Evolutionary conservation across 805 yeast genomes (phyloP).

Genomic region (Candida dendrica): DNA sequence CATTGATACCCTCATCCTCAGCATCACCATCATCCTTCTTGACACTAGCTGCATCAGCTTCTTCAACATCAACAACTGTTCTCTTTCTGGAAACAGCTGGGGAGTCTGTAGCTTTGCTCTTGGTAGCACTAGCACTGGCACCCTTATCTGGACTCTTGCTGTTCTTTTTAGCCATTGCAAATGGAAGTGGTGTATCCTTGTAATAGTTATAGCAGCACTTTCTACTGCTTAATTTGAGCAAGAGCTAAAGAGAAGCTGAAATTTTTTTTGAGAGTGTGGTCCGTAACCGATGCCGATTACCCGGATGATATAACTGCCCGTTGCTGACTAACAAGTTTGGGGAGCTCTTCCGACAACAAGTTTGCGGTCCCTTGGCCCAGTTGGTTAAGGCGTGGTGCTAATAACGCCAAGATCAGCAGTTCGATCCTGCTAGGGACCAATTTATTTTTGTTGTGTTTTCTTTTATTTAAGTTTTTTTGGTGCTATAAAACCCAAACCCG

Average conservation of each 20-base stretch:
- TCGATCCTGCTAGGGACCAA: slow-evolving; percentile 88
- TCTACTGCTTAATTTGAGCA: background rate
- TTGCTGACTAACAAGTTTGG: too few species aligned
- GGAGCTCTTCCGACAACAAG: too few species aligned
- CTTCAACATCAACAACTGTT: slow-evolving; percentile 13
- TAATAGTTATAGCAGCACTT: background rate
- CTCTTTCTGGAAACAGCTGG: background rate
- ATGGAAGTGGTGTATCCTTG: background rate
- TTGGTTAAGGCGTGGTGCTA: slow-evolving; percentile 57
- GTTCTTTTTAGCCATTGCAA: background rate
- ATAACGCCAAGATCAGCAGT: slow-evolving; percentile 63
- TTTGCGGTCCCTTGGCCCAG: slow-evolving; percentile 56
- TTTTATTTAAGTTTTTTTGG: too few species aligned
- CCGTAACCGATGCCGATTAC: background rate
- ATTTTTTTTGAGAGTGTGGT: background rate
- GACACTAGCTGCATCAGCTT: slow-evolving; percentile 12
- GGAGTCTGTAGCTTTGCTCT: background rate
- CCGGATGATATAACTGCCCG: background rate
- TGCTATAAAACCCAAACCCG: too few species aligned
- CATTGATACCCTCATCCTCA: slow-evolving; percentile 15
- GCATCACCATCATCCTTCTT: slow-evolving; percentile 2
- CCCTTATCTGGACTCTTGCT: background rate
- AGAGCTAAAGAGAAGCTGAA: background rate
- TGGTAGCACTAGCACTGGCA: background rate
- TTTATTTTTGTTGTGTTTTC: slow-evolving; percentile 7